Percentiles rank a stretch among this genome's conserved stretches.
phyloP scores from a whole-genome alignment of 345 rosid species.

The Lenwebbia sp. region DNA sequence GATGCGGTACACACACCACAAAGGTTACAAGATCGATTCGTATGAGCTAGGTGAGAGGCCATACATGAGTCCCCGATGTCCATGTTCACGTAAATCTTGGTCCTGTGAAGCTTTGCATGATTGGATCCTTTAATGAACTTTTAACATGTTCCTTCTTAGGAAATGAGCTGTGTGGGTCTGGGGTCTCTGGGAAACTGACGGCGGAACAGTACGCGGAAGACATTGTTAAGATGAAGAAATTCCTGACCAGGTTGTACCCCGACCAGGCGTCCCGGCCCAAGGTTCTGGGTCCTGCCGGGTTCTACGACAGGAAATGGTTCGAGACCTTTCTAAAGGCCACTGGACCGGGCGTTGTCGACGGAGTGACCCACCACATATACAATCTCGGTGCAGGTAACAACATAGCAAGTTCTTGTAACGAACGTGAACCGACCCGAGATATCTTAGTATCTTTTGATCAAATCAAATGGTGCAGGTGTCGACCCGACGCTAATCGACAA shows the following conservation, averaged over 20 bases:
- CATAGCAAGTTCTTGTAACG: background rate
- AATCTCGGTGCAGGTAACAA: slow-evolving; percentile 45
- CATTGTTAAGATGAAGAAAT: slow-evolving; percentile 11
- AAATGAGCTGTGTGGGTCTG: slow-evolving; percentile 42
- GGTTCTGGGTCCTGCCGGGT: slow-evolving; percentile 47
- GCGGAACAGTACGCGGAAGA: slow-evolving; percentile 32
- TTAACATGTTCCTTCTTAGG: slow-evolving; percentile 10
- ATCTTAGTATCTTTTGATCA: background rate
- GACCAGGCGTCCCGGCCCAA: slow-evolving; percentile 19
- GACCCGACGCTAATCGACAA: slow-evolving; percentile 22
- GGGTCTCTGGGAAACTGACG: slow-evolving; percentile 30
- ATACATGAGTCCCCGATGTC: background rate
- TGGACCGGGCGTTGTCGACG: slow-evolving; percentile 40
- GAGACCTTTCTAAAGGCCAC: slow-evolving; percentile 15
- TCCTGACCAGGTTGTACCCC: slow-evolving; percentile 18
- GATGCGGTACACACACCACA: slow-evolving; percentile 28
- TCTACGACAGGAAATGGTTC: slow-evolving; percentile 50
- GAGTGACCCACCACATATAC: slow-evolving; percentile 50
- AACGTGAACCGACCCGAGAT: background rate
- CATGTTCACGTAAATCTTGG: background rate
- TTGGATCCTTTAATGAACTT: background rate
- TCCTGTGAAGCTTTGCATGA: background rate
- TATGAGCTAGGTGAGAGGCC: slow-evolving; percentile 38
- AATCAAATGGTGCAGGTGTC: slow-evolving; percentile 19
- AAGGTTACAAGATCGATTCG: slow-evolving; percentile 47